A percentile compares a stretch with the other conserved stretches of the same genome.
Evolutionary conservation across 23 red algal species (phyloP).

Genomic region (Gracilaria domingensis): DNA sequence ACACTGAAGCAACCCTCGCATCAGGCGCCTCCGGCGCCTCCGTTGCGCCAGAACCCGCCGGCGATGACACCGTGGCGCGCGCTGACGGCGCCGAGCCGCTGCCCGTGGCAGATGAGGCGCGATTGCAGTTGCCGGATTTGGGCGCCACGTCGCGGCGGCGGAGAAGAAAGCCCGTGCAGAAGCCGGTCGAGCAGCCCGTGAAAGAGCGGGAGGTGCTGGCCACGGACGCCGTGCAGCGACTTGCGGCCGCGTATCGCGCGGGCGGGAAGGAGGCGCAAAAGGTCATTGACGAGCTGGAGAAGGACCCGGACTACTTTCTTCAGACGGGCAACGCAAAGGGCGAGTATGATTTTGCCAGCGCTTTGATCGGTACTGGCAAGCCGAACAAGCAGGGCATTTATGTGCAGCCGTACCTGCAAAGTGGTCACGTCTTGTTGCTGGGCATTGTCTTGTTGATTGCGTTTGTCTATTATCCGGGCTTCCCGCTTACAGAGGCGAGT

Average conservation of each 20-base stretch:
- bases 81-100: not conserved
- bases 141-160: not conserved
- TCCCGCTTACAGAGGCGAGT: slow-evolving; percentile 74
- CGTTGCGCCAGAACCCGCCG: no score
- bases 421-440: slow-evolving; percentile 74
- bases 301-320: slow-evolving; percentile 69
- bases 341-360: slow-evolving; percentile 79
- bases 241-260: slow-evolving; percentile 40
- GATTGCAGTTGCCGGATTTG: slow-evolving; percentile 28
- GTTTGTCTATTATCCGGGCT: slow-evolving; percentile 89
- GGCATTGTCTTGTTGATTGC: slow-evolving; percentile 50
- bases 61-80: not conserved
- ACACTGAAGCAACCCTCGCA: not conserved
- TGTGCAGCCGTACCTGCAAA: slow-evolving; percentile 80
- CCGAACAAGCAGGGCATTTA: slow-evolving; percentile 84
- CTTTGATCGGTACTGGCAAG: slow-evolving; percentile 71
- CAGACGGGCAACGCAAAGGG: slow-evolving; percentile 47
- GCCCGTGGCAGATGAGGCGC: slow-evolving; percentile 16
- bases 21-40: no score
- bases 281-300: slow-evolving; percentile 63
- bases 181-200: slow-evolving; percentile 4
- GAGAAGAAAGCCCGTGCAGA: slow-evolving; percentile 27
- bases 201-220: not conserved
- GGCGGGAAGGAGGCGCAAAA: slow-evolving; percentile 29
- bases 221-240: slow-evolving; percentile 21